Conservation (phyloP, 2,329 filamentous ascomycete genomes). For the Xylariales sp. region DNA sequence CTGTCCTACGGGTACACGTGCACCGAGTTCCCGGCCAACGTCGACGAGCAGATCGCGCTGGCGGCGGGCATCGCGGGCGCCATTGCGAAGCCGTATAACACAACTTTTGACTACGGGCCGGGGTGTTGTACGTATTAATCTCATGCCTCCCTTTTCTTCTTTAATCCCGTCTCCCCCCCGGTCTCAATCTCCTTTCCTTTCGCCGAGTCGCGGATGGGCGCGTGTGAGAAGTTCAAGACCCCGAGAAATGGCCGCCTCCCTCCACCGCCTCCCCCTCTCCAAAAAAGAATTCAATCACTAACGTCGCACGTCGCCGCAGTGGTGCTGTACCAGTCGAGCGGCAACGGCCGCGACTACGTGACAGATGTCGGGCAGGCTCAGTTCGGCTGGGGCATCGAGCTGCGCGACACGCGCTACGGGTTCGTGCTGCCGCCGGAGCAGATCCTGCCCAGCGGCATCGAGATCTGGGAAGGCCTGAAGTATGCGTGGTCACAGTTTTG, state of each 20-base stretch:
- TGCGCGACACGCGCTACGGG: slow-evolving; percentile 52
- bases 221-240: no score
- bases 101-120: slow-evolving; percentile 44
- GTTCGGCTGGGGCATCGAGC: slow-evolving; percentile 56
- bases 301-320: slow-evolving; percentile 14
- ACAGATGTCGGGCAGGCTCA: slow-evolving; percentile 48
- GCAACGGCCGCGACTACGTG: slow-evolving; percentile 46
- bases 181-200: neutral
- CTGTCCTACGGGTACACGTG: slow-evolving; percentile 68
- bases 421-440: slow-evolving; percentile 54
- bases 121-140: slow-evolving; percentile 38
- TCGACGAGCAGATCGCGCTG: slow-evolving; percentile 57
- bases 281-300: neutral
- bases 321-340: slow-evolving; percentile 47
- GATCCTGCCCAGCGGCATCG: slow-evolving; percentile 52
- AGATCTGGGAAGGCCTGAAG: slow-evolving; percentile 49
- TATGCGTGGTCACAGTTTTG: slow-evolving; percentile 43
- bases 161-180: neutral
- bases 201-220: neutral
- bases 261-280: no score
- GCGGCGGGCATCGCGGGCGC: slow-evolving; percentile 48
- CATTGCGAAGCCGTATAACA: slow-evolving; percentile 51
- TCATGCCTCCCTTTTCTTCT: neutral
- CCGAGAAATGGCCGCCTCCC: no score
- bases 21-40: slow-evolving; percentile 55